These are phyloP conservation scores for Pachysandra terminalis DNA, from an alignment of 164 flowering plant species.

Conservation along the genomic window DNA sequence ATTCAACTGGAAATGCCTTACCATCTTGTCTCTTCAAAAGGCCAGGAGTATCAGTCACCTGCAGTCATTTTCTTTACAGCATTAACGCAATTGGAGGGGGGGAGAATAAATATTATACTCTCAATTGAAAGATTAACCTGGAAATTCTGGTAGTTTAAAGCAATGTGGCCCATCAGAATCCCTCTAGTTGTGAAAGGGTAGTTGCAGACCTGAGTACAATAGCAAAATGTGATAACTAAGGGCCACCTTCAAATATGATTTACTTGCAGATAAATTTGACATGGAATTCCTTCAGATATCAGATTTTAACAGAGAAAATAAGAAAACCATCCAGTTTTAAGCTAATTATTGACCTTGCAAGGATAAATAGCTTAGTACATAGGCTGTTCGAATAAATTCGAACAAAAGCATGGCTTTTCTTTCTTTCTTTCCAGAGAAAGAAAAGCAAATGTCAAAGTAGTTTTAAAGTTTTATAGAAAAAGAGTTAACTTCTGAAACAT, in stretches of 20 bases:
- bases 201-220: constrained; percentile 65
- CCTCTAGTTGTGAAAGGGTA: constrained; percentile 99
- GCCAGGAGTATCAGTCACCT: constrained; percentile 99
- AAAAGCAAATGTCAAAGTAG: no score
- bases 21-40: constrained; percentile 80
- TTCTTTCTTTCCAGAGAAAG: no score
- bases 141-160: constrained; percentile 57
- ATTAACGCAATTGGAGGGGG: background rate
- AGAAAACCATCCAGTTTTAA: background rate
- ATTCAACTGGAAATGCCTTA: constrained; percentile 23
- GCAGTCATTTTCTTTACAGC: constrained; percentile 18
- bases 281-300: no score
- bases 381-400: no score
- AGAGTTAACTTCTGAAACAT: no score
- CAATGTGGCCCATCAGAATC: constrained; percentile 92
- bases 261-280: no score
- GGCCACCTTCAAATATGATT: no score
- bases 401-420: no score
- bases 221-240: constrained; percentile 3
- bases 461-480: no score
- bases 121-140: constrained; percentile 52
- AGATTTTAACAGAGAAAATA: no score
- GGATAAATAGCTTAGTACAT: no score
- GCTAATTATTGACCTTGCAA: background rate
- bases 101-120: background rate